Conservation (phyloP, 2,329 filamentous ascomycete genomes). For the Xylaria sp. region DNA sequence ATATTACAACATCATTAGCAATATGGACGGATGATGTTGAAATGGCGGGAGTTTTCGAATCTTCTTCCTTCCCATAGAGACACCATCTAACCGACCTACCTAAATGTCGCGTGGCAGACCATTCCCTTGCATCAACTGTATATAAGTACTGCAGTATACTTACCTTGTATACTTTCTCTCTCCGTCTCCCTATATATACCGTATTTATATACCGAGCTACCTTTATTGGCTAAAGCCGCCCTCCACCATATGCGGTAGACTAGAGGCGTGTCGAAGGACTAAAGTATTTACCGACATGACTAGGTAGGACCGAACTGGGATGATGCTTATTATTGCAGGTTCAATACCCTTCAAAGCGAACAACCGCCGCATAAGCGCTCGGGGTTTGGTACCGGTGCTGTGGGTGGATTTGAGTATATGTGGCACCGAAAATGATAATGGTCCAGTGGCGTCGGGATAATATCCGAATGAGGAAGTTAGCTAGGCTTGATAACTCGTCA, state of each 20-base stretch:
- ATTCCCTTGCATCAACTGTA: constrained; percentile 11
- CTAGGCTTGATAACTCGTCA: constrained; percentile 14
- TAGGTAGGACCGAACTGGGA: constrained; percentile 27
- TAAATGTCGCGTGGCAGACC: constrained; percentile 28
- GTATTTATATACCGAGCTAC: constrained; percentile 5
- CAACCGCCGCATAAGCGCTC: constrained; percentile 30
- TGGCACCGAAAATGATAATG: constrained; percentile 29
- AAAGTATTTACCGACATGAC: constrained; percentile 38
- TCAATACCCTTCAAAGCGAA: constrained; percentile 16
- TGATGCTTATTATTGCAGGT: constrained; percentile 25
- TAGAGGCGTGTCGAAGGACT: constrained; percentile 26
- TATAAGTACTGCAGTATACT: neutral
- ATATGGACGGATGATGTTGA: constrained; percentile 16
- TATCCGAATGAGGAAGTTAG: constrained; percentile 33
- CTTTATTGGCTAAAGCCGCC: constrained; percentile 19
- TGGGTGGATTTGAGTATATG: constrained; percentile 36
- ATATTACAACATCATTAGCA: constrained; percentile 15
- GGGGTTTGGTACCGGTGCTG: constrained; percentile 34
- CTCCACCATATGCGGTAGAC: constrained; percentile 11
- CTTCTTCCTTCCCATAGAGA: neutral
- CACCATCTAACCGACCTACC: constrained; percentile 12
- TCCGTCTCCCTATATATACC: neutral
- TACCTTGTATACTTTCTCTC: no score
- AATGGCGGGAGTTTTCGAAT: constrained; percentile 23
- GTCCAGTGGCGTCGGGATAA: constrained; percentile 32